Percentiles rank a stretch among this genome's conserved stretches.
These are phyloP conservation scores for Plasmodium knowlesi DNA, from an alignment of 169 alveolate genomes.

Conservation along the genomic window DNA sequence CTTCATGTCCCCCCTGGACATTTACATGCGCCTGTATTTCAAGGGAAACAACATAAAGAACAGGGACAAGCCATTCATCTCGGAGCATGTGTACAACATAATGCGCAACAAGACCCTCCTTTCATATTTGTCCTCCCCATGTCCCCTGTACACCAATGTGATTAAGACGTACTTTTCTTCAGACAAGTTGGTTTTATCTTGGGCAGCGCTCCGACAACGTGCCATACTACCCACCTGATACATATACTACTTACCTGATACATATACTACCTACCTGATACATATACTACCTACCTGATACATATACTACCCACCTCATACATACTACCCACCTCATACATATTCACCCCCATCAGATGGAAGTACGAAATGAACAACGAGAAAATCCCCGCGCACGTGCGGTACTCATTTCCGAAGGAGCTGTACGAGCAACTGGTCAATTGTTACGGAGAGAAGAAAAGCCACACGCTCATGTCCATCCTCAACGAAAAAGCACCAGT, in stretches of 20 bases:
- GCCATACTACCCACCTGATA: not conserved
- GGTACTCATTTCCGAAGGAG: conserved; percentile 90
- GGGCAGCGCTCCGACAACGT: not conserved
- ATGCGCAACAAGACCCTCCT: conserved; percentile 64
- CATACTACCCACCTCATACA: not conserved
- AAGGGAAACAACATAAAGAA: conserved; percentile 70
- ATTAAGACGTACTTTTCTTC: conserved; percentile 70
- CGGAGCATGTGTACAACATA: conserved; percentile 73
- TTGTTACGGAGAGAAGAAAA: conserved; percentile 85
- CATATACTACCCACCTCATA: no score
- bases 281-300: not conserved
- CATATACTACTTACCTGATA: not conserved
- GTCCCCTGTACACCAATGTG: conserved; percentile 47
- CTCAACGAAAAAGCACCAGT: conserved; percentile 89
- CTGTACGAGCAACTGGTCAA: conserved; percentile 82
- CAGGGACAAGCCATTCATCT: conserved; percentile 62
- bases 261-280: no score
- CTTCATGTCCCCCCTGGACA: conserved; percentile 72
- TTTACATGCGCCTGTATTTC: conserved; percentile 74
- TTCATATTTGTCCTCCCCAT: conserved; percentile 54
- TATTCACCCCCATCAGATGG: no score
- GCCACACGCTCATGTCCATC: conserved; percentile 85
- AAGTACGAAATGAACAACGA: conserved; percentile 84
- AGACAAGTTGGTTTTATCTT: conserved; percentile 12
- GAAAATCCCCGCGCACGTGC: conserved; percentile 84